Percentiles rank a stretch among this genome's conserved stretches.
Evolutionary conservation across 306 rosid genomes (phyloP).

Genomic region (Citrullus mucosospermus): DNA sequence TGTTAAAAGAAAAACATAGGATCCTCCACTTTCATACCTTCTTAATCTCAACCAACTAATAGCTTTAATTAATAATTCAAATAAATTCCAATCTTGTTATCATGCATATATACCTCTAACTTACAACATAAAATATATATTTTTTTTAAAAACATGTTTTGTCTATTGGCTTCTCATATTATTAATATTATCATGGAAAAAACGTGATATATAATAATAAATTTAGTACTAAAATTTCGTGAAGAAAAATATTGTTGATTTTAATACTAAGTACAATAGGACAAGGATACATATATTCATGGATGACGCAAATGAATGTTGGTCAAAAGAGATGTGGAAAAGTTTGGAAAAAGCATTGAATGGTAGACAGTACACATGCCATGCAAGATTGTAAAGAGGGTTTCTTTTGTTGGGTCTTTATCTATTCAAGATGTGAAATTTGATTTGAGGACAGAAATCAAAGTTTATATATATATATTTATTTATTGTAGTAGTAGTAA

Average conservation of each 20-base stretch:
- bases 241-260: background rate
- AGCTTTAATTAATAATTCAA: too few relatives aligned
- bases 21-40: constrained; percentile 17
- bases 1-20: background rate
- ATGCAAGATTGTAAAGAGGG: background rate
- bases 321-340: background rate
- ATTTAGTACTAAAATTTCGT: too few relatives aligned
- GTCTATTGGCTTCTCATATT: too few relatives aligned
- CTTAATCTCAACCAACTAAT: background rate
- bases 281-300: background rate
- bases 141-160: too few relatives aligned
- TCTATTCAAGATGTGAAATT: background rate
- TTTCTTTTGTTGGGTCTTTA: background rate
- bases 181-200: too few relatives aligned
- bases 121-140: too few relatives aligned
- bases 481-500: too few relatives aligned
- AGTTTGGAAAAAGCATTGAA: background rate
- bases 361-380: constrained; percentile 3
- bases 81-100: too few relatives aligned
- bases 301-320: background rate
- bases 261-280: background rate
- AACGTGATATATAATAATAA: too few relatives aligned
- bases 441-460: background rate
- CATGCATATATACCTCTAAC: too few relatives aligned
- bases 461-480: too few relatives aligned